These are phyloP conservation scores for Draba incana DNA, from an alignment of 345 rosid genomes.

Conservation along the genomic window DNA sequence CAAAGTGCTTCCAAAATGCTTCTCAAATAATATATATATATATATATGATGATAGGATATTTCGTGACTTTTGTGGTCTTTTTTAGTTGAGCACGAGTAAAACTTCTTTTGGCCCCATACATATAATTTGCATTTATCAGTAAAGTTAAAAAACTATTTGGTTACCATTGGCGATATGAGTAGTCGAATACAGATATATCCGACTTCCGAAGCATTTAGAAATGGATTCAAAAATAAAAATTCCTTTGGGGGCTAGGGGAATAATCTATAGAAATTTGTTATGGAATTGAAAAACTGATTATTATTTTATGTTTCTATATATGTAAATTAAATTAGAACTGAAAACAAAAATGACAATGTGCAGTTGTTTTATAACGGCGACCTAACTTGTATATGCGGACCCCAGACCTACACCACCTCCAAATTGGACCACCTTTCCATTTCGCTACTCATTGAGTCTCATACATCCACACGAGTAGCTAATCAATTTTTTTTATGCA, in stretches of 20 bases:
- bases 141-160: neutral
- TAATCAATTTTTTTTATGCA: neutral
- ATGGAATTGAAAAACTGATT: neutral
- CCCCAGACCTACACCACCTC: conserved; percentile 34
- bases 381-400: conserved; percentile 37
- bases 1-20: no score
- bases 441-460: conserved; percentile 26
- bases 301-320: neutral
- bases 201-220: neutral
- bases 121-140: neutral
- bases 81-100: neutral
- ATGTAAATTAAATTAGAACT: conserved; percentile 4
- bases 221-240: no score
- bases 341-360: conserved; percentile 29
- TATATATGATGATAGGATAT: no score
- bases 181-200: neutral
- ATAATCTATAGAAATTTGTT: neutral
- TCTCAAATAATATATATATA: no score
- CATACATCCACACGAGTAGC: conserved; percentile 24
- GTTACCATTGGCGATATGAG: conserved; percentile 5
- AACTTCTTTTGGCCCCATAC: neutral
- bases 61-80: neutral
- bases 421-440: conserved; percentile 41
- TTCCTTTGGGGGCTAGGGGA: neutral
- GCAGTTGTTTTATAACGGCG: conserved; percentile 41